Base-by-base conservation (phyloP, 805 yeast species). In the Candida chauliodis region DNA sequence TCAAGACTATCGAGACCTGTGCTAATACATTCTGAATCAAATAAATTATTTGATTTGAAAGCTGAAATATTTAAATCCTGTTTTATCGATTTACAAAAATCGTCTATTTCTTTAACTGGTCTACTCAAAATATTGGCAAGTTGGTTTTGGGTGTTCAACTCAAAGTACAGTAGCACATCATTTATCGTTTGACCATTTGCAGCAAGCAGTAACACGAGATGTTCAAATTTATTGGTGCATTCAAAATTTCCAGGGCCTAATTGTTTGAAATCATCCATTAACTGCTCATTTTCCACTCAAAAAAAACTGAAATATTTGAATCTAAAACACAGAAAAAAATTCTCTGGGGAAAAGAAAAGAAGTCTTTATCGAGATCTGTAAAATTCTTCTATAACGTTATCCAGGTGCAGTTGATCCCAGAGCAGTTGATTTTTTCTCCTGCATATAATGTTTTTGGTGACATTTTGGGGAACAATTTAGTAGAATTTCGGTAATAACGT, bases 1-100 rank as follows among this genome's bases (percentile, higher is more conserved):
- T 63, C 66, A n/a, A 62, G 30, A 5, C 43, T 26, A 1, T 48
- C 39, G 8, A 63, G 34, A 1, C 66, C 65, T 0, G 67, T 61
- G 7, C 44, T 27, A 6, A 56, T 46, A 16, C 19, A 37, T 9
- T 33, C 21, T 2, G 23, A 9, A 2, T 25, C 13, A 13, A 37
- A 25, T 4, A 37, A 16, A 26, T 15, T 14, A 11, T 24, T 10
- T 18, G 26, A 19, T 8, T 18, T 8, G 7, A 23, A 8, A 10
- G 34, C 33, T 8, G 11, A 16, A 9, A 15, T 15, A 13, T 14
- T 7, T 16, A 41, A 16, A 17, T 19, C 37, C 1, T 20, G 8
- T 14, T 37, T 26, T 10, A 41, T 28, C 3, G 35, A 17, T 13
- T 41, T 26, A 31, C 22, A 33, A 35, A 43, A 57, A 9, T 54